Percentiles rank a stretch among this genome's conserved stretches.
Conservation (phyloP, 495 filamentous ascomycete genomes). For the Penicilliopsis zonata region DNA sequence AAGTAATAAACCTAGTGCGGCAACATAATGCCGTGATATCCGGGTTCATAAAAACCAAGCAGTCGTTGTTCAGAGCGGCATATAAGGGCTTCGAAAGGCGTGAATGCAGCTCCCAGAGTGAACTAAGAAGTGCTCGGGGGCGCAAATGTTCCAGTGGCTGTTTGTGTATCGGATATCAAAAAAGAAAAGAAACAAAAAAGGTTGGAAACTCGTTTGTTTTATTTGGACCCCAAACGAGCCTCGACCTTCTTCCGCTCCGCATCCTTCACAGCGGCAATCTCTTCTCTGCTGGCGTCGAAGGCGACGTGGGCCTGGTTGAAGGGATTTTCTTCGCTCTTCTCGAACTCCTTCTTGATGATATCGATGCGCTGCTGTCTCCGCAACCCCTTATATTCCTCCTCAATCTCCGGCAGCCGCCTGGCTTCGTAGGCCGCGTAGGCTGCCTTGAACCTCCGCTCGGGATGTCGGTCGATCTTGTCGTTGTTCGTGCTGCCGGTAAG, state of each 20-base stretch:
- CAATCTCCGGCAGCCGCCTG: constrained; percentile 72
- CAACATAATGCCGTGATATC: no score
- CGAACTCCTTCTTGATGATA: constrained; percentile 75
- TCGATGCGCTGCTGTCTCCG: constrained; percentile 71
- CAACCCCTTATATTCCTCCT: constrained; percentile 65
- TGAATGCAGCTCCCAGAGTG: no score
- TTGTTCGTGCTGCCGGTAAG: constrained; percentile 39
- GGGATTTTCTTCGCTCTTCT: constrained; percentile 85
- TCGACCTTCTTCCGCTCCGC: constrained; percentile 67
- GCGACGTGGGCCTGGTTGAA: constrained; percentile 68
- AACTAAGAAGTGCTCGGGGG: no score
- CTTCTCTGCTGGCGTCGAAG: constrained; percentile 69
- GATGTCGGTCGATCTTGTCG: constrained; percentile 71
- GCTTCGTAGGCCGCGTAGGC: constrained; percentile 84
- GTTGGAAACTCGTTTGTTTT: no score
- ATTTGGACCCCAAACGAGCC: constrained; percentile 41
- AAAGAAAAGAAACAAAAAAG: constrained; percentile 1
- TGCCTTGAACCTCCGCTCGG: constrained; percentile 74
- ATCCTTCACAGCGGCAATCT: constrained; percentile 53
- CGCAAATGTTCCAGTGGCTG: no score
- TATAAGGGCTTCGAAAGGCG: no score
- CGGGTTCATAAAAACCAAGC: no score
- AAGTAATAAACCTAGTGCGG: no score
- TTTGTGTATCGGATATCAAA: no score
- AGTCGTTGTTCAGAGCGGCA: no score